phyloP scores from a whole-genome alignment of 768 basidiomycete species.

The Suillus variegatus region DNA sequence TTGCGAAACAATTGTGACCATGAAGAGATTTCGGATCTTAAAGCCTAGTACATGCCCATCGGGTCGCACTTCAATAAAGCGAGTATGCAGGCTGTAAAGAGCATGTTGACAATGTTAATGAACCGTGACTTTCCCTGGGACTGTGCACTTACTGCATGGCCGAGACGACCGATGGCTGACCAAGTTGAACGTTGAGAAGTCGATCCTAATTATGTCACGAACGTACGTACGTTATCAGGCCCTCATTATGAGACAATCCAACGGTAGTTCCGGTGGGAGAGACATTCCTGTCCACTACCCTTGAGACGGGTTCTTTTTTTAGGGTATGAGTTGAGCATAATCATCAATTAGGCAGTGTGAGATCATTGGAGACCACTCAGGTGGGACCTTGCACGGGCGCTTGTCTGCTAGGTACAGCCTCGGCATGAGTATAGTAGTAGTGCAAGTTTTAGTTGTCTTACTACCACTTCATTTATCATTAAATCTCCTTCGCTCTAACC shows the following conservation, averaged over 20 bases:
- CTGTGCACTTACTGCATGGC: too few relatives aligned
- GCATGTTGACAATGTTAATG: too few relatives aligned
- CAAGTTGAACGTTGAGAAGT: background rate
- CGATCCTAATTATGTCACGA: background rate
- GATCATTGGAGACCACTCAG: background rate
- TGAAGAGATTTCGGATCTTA: too few relatives aligned
- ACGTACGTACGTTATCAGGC: background rate
- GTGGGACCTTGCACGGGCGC: background rate
- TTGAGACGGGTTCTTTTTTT: background rate
- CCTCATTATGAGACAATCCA: background rate
- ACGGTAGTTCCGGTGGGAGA: background rate
- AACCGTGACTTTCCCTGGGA: too few relatives aligned
- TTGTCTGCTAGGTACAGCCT: background rate
- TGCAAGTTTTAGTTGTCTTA: background rate
- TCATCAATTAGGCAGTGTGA: background rate
- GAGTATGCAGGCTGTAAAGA: too few relatives aligned
- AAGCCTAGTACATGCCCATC: too few relatives aligned
- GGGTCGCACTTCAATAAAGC: too few relatives aligned
- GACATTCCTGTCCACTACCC: background rate
- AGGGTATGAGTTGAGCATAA: background rate
- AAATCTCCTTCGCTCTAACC: background rate
- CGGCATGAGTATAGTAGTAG: background rate
- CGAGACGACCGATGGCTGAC: too few relatives aligned
- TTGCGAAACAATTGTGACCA: too few relatives aligned
- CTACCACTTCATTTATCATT: slow-evolving; percentile 1